Conservation (phyloP, 2,329 filamentous ascomycete species). For the Talaromyces piceae region DNA sequence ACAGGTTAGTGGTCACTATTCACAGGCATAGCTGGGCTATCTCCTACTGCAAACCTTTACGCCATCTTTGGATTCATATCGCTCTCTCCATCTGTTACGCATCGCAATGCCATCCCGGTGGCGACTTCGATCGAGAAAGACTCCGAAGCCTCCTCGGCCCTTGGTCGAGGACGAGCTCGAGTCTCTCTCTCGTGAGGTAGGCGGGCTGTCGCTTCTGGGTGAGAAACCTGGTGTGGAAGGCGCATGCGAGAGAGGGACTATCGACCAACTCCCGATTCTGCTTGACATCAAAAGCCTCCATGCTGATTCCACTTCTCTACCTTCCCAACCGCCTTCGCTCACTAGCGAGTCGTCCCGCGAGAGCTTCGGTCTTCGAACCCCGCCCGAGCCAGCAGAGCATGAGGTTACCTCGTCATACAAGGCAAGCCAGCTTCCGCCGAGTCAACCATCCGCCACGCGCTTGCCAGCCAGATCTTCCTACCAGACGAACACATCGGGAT, state of each 20-base stretch:
- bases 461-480: not conserved
- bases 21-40: not conserved
- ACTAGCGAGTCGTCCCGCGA: constrained; percentile 22
- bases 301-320: constrained; percentile 11
- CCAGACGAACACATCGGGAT: not conserved
- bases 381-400: constrained; percentile 13
- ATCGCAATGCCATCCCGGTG: constrained; percentile 17
- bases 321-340: constrained; percentile 14
- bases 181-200: constrained; percentile 35
- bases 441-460: not conserved
- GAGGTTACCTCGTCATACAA: not conserved
- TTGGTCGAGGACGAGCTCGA: constrained; percentile 39
- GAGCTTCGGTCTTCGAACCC: constrained; percentile 20
- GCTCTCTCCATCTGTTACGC: not conserved
- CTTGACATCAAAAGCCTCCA: constrained; percentile 19
- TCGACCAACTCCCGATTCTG: constrained; percentile 41
- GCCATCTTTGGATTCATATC: not conserved
- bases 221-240: constrained; percentile 27
- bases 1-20: constrained; percentile 16
- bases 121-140: constrained; percentile 26
- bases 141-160: constrained; percentile 39
- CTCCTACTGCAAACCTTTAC: not conserved
- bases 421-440: not conserved
- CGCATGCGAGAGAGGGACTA: constrained; percentile 29
- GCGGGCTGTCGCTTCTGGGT: constrained; percentile 23